Conservation (phyloP, 495 filamentous ascomycete genomes). For the Durotheca rogersii region DNA sequence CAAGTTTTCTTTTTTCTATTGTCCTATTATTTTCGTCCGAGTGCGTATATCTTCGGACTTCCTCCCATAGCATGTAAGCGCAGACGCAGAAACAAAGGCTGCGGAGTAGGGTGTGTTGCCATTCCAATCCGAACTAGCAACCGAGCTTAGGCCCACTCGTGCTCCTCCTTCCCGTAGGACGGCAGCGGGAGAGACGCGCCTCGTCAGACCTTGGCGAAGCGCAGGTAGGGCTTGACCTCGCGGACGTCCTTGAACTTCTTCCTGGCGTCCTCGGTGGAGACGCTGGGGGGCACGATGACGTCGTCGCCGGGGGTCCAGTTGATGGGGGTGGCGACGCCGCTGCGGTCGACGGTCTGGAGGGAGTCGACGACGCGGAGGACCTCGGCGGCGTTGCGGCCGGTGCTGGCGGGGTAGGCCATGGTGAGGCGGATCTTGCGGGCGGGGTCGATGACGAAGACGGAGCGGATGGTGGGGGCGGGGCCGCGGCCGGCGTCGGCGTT, state of each 20-base stretch:
- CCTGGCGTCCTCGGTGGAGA: constrained; percentile 84
- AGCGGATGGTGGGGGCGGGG: constrained; percentile 96
- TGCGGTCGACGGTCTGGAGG: constrained; percentile 93
- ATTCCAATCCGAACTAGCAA: too few relatives aligned
- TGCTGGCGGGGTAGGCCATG: constrained; percentile 93
- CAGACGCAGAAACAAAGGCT: too few relatives aligned
- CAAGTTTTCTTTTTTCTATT: too few relatives aligned
- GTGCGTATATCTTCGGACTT: too few relatives aligned
- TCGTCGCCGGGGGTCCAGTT: constrained; percentile 88
- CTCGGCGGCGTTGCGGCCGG: constrained; percentile 93
- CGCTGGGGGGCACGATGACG: constrained; percentile 87
- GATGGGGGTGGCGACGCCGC: constrained; percentile 89
- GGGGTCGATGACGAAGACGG: constrained; percentile 97
- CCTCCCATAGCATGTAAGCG: too few relatives aligned
- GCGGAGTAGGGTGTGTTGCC: too few relatives aligned
- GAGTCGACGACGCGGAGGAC: constrained; percentile 93
- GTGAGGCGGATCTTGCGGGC: constrained; percentile 95
- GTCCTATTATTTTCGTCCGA: too few relatives aligned
- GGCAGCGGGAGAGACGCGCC: neutral
- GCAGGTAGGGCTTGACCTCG: constrained; percentile 89
- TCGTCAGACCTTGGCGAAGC: constrained; percentile 51
- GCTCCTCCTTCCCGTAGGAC: neutral
- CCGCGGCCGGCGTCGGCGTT: constrained; percentile 96
- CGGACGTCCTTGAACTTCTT: constrained; percentile 85
- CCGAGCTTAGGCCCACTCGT: too few relatives aligned